phyloP scores from a whole-genome alignment of 805 yeast genomes.

The Babjeviella inositovora region DNA sequence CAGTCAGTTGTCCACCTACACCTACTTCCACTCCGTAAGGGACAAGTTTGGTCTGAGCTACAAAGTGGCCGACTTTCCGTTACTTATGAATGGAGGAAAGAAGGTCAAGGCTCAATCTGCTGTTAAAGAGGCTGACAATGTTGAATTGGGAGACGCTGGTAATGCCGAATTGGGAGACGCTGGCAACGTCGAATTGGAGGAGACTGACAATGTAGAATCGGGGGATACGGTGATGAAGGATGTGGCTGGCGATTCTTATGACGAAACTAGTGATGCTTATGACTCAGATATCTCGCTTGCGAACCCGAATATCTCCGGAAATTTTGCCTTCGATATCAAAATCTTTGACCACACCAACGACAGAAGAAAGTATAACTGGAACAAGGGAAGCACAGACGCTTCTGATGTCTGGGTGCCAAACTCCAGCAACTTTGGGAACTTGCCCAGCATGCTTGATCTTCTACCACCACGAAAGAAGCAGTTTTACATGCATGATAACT shows the following conservation, averaged over 20 bases:
- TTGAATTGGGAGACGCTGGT: no score
- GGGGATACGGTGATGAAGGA: no score
- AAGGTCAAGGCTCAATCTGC: no score
- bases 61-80: slow-evolving; percentile 9
- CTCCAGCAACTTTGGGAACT: slow-evolving; percentile 17
- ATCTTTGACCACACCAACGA: slow-evolving; percentile 12
- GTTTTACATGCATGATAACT: slow-evolving; percentile 11
- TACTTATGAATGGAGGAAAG: no score
- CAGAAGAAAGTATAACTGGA: slow-evolving; percentile 2
- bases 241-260: no score
- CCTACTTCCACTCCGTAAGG: slow-evolving; percentile 12
- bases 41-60: slow-evolving; percentile 5
- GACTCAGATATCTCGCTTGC: slow-evolving; percentile 34
- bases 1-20: slow-evolving; percentile 27
- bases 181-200: slow-evolving; percentile 1
- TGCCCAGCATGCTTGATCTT: slow-evolving; percentile 18
- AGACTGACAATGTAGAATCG: slow-evolving; percentile 1
- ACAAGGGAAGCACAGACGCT: slow-evolving; percentile 5
- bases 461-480: slow-evolving; percentile 9
- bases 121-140: no score
- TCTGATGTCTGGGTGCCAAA: slow-evolving; percentile 26
- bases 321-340: slow-evolving; percentile 30
- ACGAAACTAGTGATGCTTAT: slow-evolving; percentile 14
- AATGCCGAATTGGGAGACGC: no score
- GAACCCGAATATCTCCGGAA: slow-evolving; percentile 31